Conservation (phyloP, 768 basidiomycete genomes). For the Porpolomopsis calyptriformis region DNA sequence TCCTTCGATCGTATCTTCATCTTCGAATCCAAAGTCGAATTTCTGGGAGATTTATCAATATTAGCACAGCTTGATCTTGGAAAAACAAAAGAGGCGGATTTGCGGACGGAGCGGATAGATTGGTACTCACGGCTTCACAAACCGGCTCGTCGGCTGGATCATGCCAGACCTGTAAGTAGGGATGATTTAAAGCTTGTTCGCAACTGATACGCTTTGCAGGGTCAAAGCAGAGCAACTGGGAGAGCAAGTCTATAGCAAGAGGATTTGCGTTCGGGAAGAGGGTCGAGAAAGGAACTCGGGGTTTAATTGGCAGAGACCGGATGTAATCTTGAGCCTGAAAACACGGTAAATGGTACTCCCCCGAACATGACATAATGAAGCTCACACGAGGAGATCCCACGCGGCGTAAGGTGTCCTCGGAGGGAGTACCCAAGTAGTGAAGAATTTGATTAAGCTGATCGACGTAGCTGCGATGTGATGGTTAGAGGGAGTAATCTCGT, state of each 20-base stretch:
- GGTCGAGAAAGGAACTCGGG: constrained; percentile 82
- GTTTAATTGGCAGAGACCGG: constrained; percentile 93
- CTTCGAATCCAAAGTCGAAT: constrained; percentile 95
- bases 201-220: constrained; percentile 94
- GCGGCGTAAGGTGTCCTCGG: constrained; percentile 90
- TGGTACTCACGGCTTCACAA: constrained; percentile 62
- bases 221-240: constrained; percentile 89
- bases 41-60: too few species aligned
- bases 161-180: constrained; percentile 95
- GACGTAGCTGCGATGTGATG: constrained; percentile 57
- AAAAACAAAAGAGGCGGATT: too few species aligned
- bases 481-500: constrained; percentile 7
- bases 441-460: constrained; percentile 98
- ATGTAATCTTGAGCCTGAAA: constrained; percentile 93
- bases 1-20: constrained; percentile 92
- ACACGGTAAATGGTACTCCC: constrained; percentile 4
- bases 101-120: too few species aligned
- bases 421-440: constrained; percentile 95
- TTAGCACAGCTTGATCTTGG: too few species aligned
- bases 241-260: constrained; percentile 84
- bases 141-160: constrained; percentile 90
- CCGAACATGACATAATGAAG: constrained; percentile 7
- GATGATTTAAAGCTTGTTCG: constrained; percentile 90
- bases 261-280: constrained; percentile 94
- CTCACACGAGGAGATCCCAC: constrained; percentile 89